A percentile compares a stretch with the other conserved stretches of the same genome.
Conservation (phyloP, 225 moss, liverwort and hornwort genomes). For the Neckera pumila region DNA sequence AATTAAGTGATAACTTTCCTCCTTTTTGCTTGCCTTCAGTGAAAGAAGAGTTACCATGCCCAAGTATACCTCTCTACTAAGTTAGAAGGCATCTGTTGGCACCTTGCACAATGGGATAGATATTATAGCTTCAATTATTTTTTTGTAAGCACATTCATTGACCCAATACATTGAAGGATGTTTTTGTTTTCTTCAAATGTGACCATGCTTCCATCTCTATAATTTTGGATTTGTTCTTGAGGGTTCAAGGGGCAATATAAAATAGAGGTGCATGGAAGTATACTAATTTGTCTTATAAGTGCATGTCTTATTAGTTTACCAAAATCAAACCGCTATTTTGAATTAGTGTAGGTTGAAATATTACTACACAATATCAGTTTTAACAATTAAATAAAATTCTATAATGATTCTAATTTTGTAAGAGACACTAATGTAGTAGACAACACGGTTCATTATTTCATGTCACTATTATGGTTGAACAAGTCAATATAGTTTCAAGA, state of each 20-base stretch:
- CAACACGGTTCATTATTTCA: accelerated
- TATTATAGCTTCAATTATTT: neutral
- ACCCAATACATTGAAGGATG: neutral
- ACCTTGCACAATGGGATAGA: accelerated
- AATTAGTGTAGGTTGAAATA: neutral
- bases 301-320: neutral
- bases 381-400: neutral
- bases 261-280: accelerated
- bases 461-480: neutral
- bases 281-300: neutral
- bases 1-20: neutral
- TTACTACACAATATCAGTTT: neutral
- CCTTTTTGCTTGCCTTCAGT: accelerated
- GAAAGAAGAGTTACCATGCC: accelerated
- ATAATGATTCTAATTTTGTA: neutral
- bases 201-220: no score
- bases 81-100: accelerated
- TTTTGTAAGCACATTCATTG: neutral
- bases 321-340: no score
- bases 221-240: no score
- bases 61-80: accelerated
- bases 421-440: neutral
- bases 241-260: accelerated
- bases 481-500: neutral
- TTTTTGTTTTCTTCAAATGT: neutral